Base-by-base conservation (phyloP, 371 early-diverging fungal species). In the Mortierella sp. region DNA sequence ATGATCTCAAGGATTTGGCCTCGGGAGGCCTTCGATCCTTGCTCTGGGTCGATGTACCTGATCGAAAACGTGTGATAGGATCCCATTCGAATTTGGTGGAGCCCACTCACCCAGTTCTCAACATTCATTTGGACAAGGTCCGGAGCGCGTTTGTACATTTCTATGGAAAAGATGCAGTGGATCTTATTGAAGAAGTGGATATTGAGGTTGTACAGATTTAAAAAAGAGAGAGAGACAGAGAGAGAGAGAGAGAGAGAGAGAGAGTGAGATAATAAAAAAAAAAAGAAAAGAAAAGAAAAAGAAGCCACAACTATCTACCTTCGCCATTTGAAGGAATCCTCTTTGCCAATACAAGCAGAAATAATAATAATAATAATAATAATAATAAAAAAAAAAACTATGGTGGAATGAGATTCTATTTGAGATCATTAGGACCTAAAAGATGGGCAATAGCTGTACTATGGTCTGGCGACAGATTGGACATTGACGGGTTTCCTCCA, bases 51-150 rank as follows among this genome's bases (percentile, higher is more conserved):
- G 84, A 30, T 61, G 75, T 59, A 26, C 29, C 79, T 25, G 81
- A 90, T 26, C 73, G 84, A 50, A 74, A 72, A 63, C 58, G 74
- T 21, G 68, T 91, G 26, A 74, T 90, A 25, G 85, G 91, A 48
- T 68, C 87, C 57, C 63, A 87, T 9, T 63, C 86, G 21, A 90
- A 92, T 69, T 63, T 86, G 25, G 66, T 92, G 68, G 89, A 86
- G 70, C 61, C 70, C 15, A 82, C 80, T 2, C 82, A 82, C 43
- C 82, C 82, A 9, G 65, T 82, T 0, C 62, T 79, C 19, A 82
- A 82, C 61, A 75, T 82, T 43, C 71, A 74, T 1, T 30, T 74
- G 65, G 72, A 72, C 11, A 77, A 74, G 48, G 79, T 76, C 60
- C 57, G 64, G 26, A 66, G 74, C 48, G 74, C 74, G 0, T 58